A percentile compares a stretch with the other conserved stretches of the same genome.
These are phyloP conservation scores for Mucor velutinosus DNA, from an alignment of 371 early-diverging fungal species.

Conservation along the genomic window DNA sequence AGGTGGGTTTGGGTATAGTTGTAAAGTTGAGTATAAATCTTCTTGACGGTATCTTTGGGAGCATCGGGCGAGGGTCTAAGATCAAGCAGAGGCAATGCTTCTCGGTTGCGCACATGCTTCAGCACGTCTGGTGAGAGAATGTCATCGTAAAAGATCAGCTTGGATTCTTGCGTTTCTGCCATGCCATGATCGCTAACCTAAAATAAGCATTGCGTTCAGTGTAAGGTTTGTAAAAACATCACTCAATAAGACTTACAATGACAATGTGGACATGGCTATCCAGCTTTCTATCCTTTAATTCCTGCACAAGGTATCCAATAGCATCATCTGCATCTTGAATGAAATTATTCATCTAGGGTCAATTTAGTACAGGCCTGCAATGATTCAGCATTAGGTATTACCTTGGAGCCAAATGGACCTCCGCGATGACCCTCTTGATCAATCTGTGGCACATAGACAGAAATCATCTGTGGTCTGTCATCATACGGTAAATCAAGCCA, in stretches of 20 bases:
- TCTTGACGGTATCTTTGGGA: conserved; percentile 31
- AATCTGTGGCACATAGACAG: conserved; percentile 81
- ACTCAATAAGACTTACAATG: conserved; percentile 55
- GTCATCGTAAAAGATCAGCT: conserved; percentile 77
- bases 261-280: conserved; percentile 74
- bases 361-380: neutral
- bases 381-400: neutral
- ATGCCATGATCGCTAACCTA: conserved; percentile 93
- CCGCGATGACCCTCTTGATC: conserved; percentile 81
- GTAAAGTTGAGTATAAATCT: conserved; percentile 31
- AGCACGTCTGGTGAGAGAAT: conserved; percentile 41
- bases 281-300: conserved; percentile 61
- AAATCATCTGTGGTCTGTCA: conserved; percentile 75
- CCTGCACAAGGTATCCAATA: conserved; percentile 61
- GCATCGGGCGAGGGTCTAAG: conserved; percentile 47
- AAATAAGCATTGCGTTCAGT: neutral
- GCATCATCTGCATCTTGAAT: conserved; percentile 68
- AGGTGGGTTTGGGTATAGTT: conserved; percentile 40
- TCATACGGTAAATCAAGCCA: conserved; percentile 80
- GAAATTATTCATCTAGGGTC: conserved; percentile 62
- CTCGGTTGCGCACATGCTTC: conserved; percentile 28
- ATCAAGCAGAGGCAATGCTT: conserved; percentile 46
- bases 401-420: conserved; percentile 73
- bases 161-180: conserved; percentile 62
- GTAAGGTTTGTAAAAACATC: neutral